A percentile compares a stretch with the other conserved stretches of the same genome.
Conservation (phyloP, 2,329 filamentous ascomycete species). For the Shiraia sp. region DNA sequence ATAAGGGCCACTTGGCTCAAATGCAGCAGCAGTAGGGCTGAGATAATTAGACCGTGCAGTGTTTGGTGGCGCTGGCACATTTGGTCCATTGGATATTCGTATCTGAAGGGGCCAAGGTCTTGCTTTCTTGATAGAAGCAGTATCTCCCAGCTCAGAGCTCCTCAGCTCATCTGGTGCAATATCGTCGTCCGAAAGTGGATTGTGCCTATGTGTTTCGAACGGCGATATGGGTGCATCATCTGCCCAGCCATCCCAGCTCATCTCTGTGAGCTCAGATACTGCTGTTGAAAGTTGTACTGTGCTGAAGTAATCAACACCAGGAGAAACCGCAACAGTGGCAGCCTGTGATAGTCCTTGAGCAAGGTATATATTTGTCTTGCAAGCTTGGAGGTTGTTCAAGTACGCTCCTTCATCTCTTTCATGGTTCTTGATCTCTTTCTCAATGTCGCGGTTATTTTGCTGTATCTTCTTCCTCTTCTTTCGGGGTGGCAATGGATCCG, state of each 20-base stretch:
- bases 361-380: conserved; percentile 35
- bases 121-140: background rate
- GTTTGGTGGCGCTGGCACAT: conserved; percentile 16
- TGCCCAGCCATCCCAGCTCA: conserved; percentile 38
- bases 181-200: conserved; percentile 15
- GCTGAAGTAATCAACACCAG: conserved; percentile 15
- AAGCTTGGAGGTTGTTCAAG: conserved; percentile 37
- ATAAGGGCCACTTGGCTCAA: conserved; percentile 18
- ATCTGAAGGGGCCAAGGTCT: conserved; percentile 7
- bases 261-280: conserved; percentile 23
- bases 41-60: conserved; percentile 18
- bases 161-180: conserved; percentile 25
- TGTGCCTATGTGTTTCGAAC: conserved; percentile 20
- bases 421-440: conserved; percentile 36
- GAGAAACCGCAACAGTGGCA: conserved; percentile 9
- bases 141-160: background rate
- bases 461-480: conserved; percentile 37
- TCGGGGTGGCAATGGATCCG: conserved; percentile 13
- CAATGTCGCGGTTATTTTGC: conserved; percentile 31
- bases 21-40: conserved; percentile 27
- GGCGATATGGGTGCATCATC: conserved; percentile 27
- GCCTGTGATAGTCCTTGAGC: conserved; percentile 22
- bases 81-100: background rate
- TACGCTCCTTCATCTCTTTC: conserved; percentile 36
- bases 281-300: conserved; percentile 17